phyloP scores from a whole-genome alignment of 768 basidiomycete genomes.

The Jaapia argillacea region DNA sequence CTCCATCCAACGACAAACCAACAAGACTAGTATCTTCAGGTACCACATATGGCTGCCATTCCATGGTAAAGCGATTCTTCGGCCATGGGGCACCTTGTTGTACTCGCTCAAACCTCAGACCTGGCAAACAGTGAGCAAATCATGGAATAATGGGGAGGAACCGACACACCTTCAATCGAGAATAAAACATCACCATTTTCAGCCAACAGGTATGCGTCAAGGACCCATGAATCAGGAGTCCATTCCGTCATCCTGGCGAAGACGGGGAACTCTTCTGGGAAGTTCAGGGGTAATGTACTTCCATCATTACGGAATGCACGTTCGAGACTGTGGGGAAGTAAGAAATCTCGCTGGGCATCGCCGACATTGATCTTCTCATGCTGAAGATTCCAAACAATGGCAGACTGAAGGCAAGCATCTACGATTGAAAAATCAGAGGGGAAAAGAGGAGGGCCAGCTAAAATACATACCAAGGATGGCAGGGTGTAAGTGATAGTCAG shows the following conservation, averaged over 20 bases:
- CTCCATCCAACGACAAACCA: neutral
- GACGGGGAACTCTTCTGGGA: neutral
- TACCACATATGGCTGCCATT: slow-evolving; percentile 5
- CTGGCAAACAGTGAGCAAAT: neutral
- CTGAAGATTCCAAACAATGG: neutral
- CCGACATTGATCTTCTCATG: slow-evolving; percentile 2
- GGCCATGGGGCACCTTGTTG: slow-evolving; percentile 2
- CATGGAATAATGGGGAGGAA: too few species aligned
- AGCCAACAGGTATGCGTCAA: neutral
- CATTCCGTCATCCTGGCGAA: neutral
- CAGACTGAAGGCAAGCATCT: slow-evolving; percentile 6
- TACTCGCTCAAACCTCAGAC: neutral
- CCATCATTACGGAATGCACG: neutral
- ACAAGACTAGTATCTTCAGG: neutral
- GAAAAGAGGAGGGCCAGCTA: too few species aligned
- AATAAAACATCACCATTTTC: slow-evolving; percentile 2
- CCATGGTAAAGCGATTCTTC: slow-evolving; percentile 1
- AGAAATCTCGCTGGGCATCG: neutral
- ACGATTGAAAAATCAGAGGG: slow-evolving; percentile 3
- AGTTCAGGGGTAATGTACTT: neutral
- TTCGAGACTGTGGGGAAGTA: neutral
- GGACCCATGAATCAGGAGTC: neutral
- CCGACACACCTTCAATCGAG: neutral
- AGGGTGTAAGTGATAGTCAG: slow-evolving; percentile 22
- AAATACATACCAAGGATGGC: slow-evolving; percentile 26